phyloP scores from a whole-genome alignment of 2,329 filamentous ascomycete genomes.

The Esteya vermicola region DNA sequence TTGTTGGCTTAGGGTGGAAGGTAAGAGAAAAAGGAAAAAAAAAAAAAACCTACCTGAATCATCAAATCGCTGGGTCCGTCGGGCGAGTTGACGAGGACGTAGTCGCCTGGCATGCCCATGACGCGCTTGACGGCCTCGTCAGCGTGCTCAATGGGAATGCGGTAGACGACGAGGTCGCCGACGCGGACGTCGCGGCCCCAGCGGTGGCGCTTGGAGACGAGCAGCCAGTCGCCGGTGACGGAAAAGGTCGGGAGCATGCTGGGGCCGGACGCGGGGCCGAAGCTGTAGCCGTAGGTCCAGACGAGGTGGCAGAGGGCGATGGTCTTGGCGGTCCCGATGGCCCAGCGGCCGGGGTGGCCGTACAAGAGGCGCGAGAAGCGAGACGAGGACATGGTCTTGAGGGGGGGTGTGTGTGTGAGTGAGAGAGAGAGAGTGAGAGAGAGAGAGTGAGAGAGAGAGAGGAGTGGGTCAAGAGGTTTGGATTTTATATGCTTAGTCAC shows the following conservation, averaged over 20 bases:
- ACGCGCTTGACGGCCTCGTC: conserved; percentile 64
- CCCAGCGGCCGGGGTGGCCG: conserved; percentile 25
- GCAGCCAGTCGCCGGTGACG: conserved; percentile 50
- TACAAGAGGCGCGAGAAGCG: conserved; percentile 15
- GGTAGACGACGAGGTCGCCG: conserved; percentile 75
- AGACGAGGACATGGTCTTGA: conserved; percentile 11
- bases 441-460: no score
- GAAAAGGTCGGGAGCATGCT: conserved; percentile 84
- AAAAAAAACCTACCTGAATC: conserved; percentile 42
- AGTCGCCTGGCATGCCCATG: conserved; percentile 61
- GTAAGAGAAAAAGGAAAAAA: not conserved
- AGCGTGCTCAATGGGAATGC: conserved; percentile 53
- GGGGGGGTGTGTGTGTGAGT: not conserved
- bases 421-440: not conserved
- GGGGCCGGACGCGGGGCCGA: conserved; percentile 51
- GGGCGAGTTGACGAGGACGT: conserved; percentile 53
- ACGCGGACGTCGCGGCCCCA: conserved; percentile 51
- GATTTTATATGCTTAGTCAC: not conserved
- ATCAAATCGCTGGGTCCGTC: conserved; percentile 34
- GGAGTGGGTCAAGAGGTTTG: no score
- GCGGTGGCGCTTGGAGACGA: conserved; percentile 54
- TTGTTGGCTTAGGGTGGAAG: no score
- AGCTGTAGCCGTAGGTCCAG: conserved; percentile 45
- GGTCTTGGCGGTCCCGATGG: conserved; percentile 31
- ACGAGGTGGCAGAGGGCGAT: conserved; percentile 35